Evolutionary conservation across 768 basidiomycete species (phyloP).

Genomic region (Tephrocybe sp.): DNA sequence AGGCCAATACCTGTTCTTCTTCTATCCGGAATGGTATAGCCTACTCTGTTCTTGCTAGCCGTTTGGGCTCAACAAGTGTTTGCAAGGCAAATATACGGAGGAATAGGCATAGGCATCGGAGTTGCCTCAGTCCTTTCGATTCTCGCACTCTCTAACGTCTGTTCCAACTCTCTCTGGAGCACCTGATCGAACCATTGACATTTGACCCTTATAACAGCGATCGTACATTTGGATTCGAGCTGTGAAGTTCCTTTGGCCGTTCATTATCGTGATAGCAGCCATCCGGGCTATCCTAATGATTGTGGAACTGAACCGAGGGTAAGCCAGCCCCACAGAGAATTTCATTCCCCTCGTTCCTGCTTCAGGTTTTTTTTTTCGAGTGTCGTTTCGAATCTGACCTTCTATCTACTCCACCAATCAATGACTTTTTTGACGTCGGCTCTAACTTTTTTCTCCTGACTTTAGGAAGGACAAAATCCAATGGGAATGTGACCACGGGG

Average conservation of each 20-base stretch:
- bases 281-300: constrained; percentile 72
- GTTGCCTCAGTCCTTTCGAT: constrained; percentile 49
- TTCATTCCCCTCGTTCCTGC: constrained; percentile 14
- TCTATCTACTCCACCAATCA: constrained; percentile 1
- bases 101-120: constrained; percentile 55
- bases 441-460: constrained; percentile 17
- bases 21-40: constrained; percentile 62
- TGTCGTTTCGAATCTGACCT: constrained; percentile 1
- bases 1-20: constrained; percentile 65
- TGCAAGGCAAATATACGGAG: constrained; percentile 66
- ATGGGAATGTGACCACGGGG: constrained; percentile 75
- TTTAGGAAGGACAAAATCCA: constrained; percentile 61
- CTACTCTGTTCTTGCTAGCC: constrained; percentile 5
- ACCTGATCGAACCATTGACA: constrained; percentile 15
- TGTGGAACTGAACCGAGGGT: constrained; percentile 69
- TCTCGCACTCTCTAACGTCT: constrained; percentile 62
- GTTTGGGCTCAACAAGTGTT: constrained; percentile 33
- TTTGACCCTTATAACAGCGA: constrained; percentile 40
- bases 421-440: constrained; percentile 12
- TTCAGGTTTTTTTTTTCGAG: constrained; percentile 2
- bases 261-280: constrained; percentile 61
- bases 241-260: constrained; percentile 67
- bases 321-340: constrained; percentile 33
- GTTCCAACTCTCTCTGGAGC: constrained; percentile 25
- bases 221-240: constrained; percentile 69